Evolutionary conservation across 1,284 basidiomycete species (phyloP).

Genomic region (Cryptococcus sp.): DNA sequence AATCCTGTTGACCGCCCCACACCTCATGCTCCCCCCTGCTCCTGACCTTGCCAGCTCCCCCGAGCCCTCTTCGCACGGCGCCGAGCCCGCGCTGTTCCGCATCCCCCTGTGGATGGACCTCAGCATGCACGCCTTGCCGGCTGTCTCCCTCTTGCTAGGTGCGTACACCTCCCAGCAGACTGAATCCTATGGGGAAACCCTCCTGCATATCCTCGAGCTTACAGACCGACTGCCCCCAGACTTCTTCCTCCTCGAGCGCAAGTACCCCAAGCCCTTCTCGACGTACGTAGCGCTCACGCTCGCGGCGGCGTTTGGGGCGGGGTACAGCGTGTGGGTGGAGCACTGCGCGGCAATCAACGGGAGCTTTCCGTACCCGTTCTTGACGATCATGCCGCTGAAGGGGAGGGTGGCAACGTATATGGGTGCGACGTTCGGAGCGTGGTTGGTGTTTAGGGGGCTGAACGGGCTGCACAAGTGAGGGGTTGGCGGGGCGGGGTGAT

Average conservation of each 20-base stretch:
- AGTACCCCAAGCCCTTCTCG: conserved; percentile 56
- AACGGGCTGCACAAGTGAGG: conserved; percentile 38
- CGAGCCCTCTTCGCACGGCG: conserved; percentile 50
- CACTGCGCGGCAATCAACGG: conserved; percentile 60
- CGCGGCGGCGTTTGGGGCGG: conserved; percentile 52
- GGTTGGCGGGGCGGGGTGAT: too few species aligned
- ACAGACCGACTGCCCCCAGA: conserved; percentile 52
- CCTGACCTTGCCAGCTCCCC: conserved; percentile 35
- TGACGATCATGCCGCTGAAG: conserved; percentile 59
- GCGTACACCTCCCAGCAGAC: conserved; percentile 10
- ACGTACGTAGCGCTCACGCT: conserved; percentile 54
- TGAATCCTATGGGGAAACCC: too few species aligned
- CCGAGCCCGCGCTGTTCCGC: conserved; percentile 49
- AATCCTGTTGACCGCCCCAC: conserved; percentile 32
- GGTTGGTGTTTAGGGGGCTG: conserved; percentile 59
- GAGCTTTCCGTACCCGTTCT: conserved; percentile 74
- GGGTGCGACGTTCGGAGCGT: conserved; percentile 56
- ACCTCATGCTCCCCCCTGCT: conserved; percentile 38
- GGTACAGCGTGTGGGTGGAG: conserved; percentile 67
- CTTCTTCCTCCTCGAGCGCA: conserved; percentile 65
- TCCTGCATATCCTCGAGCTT: not conserved
- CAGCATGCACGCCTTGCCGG: conserved; percentile 63
- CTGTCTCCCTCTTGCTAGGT: conserved; percentile 57
- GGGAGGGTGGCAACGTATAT: conserved; percentile 63
- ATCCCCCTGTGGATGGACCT: conserved; percentile 63